Base-by-base conservation (phyloP, 2,329 filamentous ascomycete genomes). In the Aspergillus ibericus region DNA sequence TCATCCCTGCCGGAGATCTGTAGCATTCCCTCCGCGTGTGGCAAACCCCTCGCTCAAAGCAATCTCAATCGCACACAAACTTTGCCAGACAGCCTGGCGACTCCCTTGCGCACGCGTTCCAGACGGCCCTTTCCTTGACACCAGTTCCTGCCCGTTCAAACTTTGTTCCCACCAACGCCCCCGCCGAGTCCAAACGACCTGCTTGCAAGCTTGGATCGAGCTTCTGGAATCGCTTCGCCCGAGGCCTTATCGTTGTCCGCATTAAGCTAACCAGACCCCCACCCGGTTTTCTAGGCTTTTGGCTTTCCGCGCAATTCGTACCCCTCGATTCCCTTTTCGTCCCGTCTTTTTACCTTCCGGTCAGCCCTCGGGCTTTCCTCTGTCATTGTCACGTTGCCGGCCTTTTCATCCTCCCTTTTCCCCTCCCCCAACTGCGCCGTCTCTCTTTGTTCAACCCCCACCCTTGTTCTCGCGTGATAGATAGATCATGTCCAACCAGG, bases 401-500 rank as follows among this genome's bases (percentile, higher is more conserved):
- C 20, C 29, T 42, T 46, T 35, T 35, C 51, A 49, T 46, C 20
- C 36, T 53, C 46, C 53, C 50, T 44, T 47, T n/a, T 47, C 36
- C 38, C 48, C 15, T 53, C 46, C 47, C 47, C 56, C 42, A n/a
- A 44, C n/a, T 46, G 42, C 50, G 34, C 42, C 46, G 40, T 48
- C 42, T 12, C 12, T 32, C 48, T 36, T 48, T 40, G 44, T 29
- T 53, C 32, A 35, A 55, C 55, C 55, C 48, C 35, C 15, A 18
- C 29, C 16, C 13, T 29, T 36, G 35, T 42, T 8, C 12, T 54
- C 52, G 29, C 52, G 44, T 36, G 27, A 47, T 27, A 42, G 29
- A 42, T 27, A 59, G 44, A 63, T 46, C 52, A 74, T 74, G 72
- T 70, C 72, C 49, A 69, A 73, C 52, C 64, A 65, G 32, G 48